Conservation (phyloP, 495 filamentous ascomycete genomes). For the Talaromyces ruber region DNA sequence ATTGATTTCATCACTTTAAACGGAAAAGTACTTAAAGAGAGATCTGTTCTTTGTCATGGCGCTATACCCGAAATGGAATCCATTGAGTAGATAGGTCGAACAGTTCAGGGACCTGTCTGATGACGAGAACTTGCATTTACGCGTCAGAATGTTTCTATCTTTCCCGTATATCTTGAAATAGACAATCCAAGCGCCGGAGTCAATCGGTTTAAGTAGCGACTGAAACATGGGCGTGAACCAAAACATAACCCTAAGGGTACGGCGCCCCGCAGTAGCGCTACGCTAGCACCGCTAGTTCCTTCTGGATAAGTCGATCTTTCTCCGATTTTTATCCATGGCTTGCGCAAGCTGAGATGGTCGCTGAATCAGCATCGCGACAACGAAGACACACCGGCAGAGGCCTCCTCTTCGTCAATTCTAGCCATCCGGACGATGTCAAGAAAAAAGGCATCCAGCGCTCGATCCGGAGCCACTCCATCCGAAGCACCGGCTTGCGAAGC, state of each 20-base stretch:
- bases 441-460: conserved; percentile 7
- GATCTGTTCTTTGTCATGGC: background rate
- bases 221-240: background rate
- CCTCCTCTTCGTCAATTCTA: conserved; percentile 6
- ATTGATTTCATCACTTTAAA: background rate
- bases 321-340: background rate
- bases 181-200: background rate
- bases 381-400: background rate
- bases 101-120: background rate
- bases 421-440: conserved; percentile 6
- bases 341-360: background rate
- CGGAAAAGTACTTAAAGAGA: background rate
- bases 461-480: conserved; percentile 11
- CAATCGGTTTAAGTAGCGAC: background rate
- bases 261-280: background rate
- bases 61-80: background rate
- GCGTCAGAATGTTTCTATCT: background rate
- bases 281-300: background rate
- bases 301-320: background rate
- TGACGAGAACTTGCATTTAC: background rate
- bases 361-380: background rate
- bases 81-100: background rate
- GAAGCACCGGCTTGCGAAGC: conserved; percentile 6
- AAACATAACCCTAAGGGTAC: background rate
- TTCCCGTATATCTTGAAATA: background rate